phyloP scores from a whole-genome alignment of 306 rosid species.

The Begonia fuchsioides region DNA sequence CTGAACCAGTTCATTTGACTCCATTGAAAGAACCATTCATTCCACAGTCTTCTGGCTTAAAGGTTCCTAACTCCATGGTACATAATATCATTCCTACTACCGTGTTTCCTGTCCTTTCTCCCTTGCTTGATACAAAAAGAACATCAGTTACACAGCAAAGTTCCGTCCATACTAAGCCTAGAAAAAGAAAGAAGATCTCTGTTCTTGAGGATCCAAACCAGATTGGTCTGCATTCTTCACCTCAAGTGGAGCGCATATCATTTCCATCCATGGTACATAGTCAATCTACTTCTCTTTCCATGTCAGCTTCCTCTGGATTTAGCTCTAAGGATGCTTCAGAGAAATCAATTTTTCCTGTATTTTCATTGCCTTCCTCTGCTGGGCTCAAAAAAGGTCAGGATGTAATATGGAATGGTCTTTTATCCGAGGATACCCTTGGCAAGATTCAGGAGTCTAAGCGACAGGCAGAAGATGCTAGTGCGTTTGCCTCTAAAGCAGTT shows the following conservation, averaged over 20 bases:
- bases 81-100: conserved; percentile 32
- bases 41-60: conserved; percentile 33
- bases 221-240: conserved; percentile 34
- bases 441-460: conserved; percentile 72
- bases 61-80: conserved; percentile 30
- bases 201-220: conserved; percentile 42
- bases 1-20: conserved; percentile 38
- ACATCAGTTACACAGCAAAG: conserved; percentile 19
- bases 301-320: conserved; percentile 26
- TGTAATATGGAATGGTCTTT: conserved; percentile 26
- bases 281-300: conserved; percentile 23
- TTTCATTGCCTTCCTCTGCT: conserved; percentile 24
- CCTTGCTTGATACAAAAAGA: conserved; percentile 31
- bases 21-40: conserved; percentile 38
- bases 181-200: conserved; percentile 55
- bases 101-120: conserved; percentile 23
- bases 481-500: conserved; percentile 66
- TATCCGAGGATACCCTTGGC: conserved; percentile 53
- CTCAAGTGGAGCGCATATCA: conserved; percentile 27
- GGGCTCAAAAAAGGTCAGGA: conserved; percentile 23
- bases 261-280: conserved; percentile 22
- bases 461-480: conserved; percentile 80
- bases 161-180: conserved; percentile 54
- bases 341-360: conserved; percentile 20
- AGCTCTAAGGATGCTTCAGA: conserved; percentile 37